These are phyloP conservation scores for Epichloe coenophiala DNA, from an alignment of 2,329 filamentous ascomycete species.

Conservation along the genomic window DNA sequence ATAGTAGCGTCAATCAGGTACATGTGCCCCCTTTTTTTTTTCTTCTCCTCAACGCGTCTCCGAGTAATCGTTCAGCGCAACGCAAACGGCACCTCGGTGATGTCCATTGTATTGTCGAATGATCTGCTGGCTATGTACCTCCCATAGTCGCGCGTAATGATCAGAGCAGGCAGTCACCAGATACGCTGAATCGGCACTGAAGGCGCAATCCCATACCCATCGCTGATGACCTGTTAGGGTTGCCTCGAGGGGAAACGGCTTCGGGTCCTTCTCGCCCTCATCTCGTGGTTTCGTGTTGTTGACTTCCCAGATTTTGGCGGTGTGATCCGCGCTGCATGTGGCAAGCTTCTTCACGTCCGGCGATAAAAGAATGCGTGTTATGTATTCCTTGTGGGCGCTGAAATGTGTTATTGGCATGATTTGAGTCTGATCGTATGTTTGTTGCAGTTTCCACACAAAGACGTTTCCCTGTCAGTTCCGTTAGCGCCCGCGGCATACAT, in stretches of 20 bases:
- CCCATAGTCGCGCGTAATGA: conserved; percentile 87
- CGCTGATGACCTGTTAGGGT: conserved; percentile 83
- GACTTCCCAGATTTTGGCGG: conserved; percentile 92
- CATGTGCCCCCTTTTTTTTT: not conserved
- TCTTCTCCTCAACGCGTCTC: conserved; percentile 30
- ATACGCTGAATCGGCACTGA: conserved; percentile 85
- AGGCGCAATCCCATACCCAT: conserved; percentile 97
- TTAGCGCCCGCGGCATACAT: not conserved
- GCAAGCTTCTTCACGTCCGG: conserved; percentile 90
- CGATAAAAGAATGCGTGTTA: conserved; percentile 80
- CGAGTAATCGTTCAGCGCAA: conserved; percentile 79
- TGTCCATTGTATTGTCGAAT: conserved; percentile 94
- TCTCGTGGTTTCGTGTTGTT: conserved; percentile 47
- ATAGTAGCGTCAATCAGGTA: too few species aligned
- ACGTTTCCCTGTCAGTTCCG: conserved; percentile 65
- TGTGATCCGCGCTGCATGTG: conserved; percentile 86
- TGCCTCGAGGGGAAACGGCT: conserved; percentile 67
- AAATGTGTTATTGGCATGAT: conserved; percentile 82
- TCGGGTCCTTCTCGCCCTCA: conserved; percentile 25
- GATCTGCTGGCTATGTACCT: conserved; percentile 72
- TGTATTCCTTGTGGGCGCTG: conserved; percentile 81
- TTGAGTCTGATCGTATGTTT: conserved; percentile 67
- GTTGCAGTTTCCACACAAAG: conserved; percentile 90
- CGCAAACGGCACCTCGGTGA: conserved; percentile 81
- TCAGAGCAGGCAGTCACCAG: conserved; percentile 87